Conservation (phyloP, 169 alveolate genomes). For the Cardiosporidium cionae region DNA sequence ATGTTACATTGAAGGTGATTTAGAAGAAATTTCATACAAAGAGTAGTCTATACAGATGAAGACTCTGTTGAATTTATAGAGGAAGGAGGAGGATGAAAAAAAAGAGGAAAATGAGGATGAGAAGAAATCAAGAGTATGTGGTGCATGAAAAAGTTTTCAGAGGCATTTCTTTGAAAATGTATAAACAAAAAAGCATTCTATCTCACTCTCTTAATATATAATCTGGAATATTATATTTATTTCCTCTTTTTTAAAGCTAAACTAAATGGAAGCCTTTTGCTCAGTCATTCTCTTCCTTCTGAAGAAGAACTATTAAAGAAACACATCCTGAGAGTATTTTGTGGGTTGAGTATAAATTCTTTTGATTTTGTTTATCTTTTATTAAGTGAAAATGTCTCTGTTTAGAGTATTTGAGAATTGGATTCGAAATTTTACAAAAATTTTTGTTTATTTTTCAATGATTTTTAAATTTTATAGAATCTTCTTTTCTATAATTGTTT, state of each 20-base stretch:
- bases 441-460: not conserved
- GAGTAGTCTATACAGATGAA: too few relatives aligned
- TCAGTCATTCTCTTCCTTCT: not conserved
- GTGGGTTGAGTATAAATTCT: too few relatives aligned
- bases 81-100: not conserved
- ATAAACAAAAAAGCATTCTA: not conserved
- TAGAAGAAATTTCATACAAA: not conserved
- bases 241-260: not conserved
- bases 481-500: not conserved
- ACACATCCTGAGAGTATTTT: too few relatives aligned
- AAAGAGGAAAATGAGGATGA: not conserved
- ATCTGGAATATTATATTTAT: not conserved
- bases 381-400: too few relatives aligned
- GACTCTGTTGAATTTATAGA: not conserved
- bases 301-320: too few relatives aligned
- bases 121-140: too few relatives aligned
- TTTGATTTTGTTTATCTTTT: too few relatives aligned
- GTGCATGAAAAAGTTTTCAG: too few relatives aligned
- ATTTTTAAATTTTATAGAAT: not conserved
- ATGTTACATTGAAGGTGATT: conserved; percentile 65
- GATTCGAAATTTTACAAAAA: not conserved
- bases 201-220: not conserved
- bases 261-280: not conserved
- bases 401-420: too few relatives aligned
- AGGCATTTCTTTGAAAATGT: not conserved